These are phyloP conservation scores for Pholiota conissans DNA, from an alignment of 768 basidiomycete species.

Conservation along the genomic window DNA sequence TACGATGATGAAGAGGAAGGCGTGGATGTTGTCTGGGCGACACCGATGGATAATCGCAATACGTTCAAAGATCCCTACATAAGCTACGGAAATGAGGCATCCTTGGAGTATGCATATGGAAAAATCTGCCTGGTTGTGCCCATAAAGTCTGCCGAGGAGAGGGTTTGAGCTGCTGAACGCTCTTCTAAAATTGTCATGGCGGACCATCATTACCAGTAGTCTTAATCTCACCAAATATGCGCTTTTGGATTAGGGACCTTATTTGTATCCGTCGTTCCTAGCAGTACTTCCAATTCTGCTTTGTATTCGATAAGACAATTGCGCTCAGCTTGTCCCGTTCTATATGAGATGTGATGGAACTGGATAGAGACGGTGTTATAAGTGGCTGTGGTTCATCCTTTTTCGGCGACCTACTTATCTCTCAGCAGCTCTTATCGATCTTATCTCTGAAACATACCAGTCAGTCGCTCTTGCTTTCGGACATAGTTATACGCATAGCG, in stretches of 20 bases:
- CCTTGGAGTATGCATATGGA: neutral
- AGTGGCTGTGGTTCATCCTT: conserved; percentile 20
- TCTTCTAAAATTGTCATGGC: neutral
- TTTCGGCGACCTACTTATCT: conserved; percentile 17
- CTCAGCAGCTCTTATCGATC: conserved; percentile 20
- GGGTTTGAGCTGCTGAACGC: neutral
- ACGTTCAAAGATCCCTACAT: neutral
- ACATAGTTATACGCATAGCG: no score
- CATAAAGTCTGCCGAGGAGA: neutral
- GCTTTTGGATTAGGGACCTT: no score
- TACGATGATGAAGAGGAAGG: no score
- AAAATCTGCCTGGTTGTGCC: neutral
- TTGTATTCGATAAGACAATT: no score
- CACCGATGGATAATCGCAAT: neutral
- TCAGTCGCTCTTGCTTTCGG: neutral
- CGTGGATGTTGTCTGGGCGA: neutral
- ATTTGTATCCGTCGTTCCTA: no score
- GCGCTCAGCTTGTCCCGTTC: no score
- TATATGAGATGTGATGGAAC: conserved; percentile 22
- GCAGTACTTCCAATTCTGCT: no score
- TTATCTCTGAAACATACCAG: conserved; percentile 8
- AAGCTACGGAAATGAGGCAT: neutral
- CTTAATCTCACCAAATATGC: no score
- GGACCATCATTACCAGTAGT: no score
- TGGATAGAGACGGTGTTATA: conserved; percentile 21